Percentiles rank a stretch among this genome's conserved stretches.
These are phyloP conservation scores for Rhodotorula diobovata DNA, from an alignment of 768 basidiomycete species.

Conservation along the genomic window DNA sequence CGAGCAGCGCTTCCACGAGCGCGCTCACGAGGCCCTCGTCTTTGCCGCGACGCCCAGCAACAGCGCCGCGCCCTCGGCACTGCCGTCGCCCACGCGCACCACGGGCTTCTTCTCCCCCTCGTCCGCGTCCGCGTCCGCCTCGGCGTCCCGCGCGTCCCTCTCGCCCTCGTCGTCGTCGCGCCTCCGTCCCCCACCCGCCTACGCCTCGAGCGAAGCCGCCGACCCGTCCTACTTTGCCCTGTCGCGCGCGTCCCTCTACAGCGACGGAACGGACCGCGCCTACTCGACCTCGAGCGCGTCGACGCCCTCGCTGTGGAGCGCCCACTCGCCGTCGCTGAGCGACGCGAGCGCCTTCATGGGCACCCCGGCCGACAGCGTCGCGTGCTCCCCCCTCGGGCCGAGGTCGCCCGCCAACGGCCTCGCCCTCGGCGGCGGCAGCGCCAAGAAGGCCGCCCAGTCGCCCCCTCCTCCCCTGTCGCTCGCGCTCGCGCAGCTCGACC, in stretches of 20 bases:
- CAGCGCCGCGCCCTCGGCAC: not conserved
- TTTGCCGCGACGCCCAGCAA: not conserved
- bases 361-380: constrained; percentile 3
- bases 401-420: not conserved
- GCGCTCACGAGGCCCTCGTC: not conserved
- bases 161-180: not conserved
- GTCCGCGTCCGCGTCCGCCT: not conserved
- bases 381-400: not conserved
- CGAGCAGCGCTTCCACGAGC: constrained; percentile 1
- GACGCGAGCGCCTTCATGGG: not conserved
- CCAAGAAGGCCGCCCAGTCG: not conserved
- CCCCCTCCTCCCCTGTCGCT: too few species aligned
- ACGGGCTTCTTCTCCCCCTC: not conserved
- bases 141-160: not conserved
- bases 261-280: not conserved
- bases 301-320: not conserved
- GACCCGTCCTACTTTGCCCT: constrained; percentile 23
- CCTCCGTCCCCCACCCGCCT: not conserved
- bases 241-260: not conserved
- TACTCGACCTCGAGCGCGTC: constrained; percentile 4
- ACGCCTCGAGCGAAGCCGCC: not conserved
- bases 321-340: not conserved
- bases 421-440: not conserved
- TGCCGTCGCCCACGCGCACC: not conserved
- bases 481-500: not conserved